Evolutionary conservation across 495 filamentous ascomycete species (phyloP), one percentile per base, ranked within the genome.

Genomic region (Penicillium pancosmium): DNA sequence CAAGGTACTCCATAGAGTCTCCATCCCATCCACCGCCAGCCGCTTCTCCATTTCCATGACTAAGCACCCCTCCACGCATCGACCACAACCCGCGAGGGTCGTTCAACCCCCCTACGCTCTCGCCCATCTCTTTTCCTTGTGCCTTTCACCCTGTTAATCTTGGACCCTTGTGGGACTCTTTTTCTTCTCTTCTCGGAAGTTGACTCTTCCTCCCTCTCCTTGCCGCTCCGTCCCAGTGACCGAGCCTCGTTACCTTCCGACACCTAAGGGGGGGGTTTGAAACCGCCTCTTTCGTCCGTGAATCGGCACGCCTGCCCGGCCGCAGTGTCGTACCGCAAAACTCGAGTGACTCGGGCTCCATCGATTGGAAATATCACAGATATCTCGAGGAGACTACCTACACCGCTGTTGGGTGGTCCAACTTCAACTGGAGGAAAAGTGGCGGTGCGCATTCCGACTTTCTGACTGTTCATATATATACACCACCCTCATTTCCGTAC

Each of bases 291-390:
- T 61, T 61, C 51, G 60, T 38, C 49, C 34, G 51, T 63, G 46
- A 63, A 60, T 66, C 62, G 53, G 57, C 59, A 62, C 70, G 64
- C 64, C 63, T 74, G 72, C 70, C 73, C 65, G 72, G 72, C 66
- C 66, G 72, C 72, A 73, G 72, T 67, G 62, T 60, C 56, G 62
- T 93, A 75, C 65, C 92, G n/a, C 84, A 46, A 93, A 48, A 48
- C n/a, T 46, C 41, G 46, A 48, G 46, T 27, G 41, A 83, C 57
- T 73, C 79, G 52, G 76, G 69, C 15, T 88, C 89, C 68, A 61
- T 61, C 52, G 61, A 66, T 60, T 68, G 65, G 62, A 60, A 40
- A 44, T 16, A 44, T 44, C 41, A 6, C 46, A 48, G 19, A 9
- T 27, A 9, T n/a, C 19, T 83, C 19, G 21, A 48, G 21, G 3